These are phyloP conservation scores for Straminergon stramineum DNA, from an alignment of 225 moss, liverwort and hornwort genomes.

Conservation along the genomic window DNA sequence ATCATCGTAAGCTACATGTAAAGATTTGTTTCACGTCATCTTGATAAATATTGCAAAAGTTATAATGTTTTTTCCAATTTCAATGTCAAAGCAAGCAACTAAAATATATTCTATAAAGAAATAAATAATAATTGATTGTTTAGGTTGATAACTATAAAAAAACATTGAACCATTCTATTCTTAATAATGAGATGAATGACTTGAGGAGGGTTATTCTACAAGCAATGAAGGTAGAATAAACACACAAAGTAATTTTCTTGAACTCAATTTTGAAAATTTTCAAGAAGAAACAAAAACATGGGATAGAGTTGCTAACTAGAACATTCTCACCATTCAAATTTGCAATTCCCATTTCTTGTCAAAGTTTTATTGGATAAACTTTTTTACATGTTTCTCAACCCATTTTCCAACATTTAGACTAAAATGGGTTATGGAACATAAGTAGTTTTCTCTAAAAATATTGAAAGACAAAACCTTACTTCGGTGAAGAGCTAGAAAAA, in stretches of 20 bases:
- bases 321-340: background rate
- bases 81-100: background rate
- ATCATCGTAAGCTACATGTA: background rate
- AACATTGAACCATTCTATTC: background rate
- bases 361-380: background rate
- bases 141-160: background rate
- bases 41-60: too few species aligned
- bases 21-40: background rate
- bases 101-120: background rate
- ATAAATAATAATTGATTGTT: background rate
- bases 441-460: fast-evolving
- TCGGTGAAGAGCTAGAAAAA: background rate
- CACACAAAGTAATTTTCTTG: background rate
- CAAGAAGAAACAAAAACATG: background rate
- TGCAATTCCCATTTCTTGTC: background rate
- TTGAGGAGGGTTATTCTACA: fast-evolving
- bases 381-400: background rate
- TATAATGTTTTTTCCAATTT: too few species aligned
- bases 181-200: background rate
- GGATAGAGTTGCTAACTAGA: background rate
- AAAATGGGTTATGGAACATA: background rate
- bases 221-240: background rate
- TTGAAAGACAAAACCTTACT: background rate
- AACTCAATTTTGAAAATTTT: background rate
- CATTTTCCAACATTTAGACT: background rate